These are phyloP conservation scores for Zygosaccharomyces pseudobailii DNA, from an alignment of 1,139 yeast species.

Conservation along the genomic window DNA sequence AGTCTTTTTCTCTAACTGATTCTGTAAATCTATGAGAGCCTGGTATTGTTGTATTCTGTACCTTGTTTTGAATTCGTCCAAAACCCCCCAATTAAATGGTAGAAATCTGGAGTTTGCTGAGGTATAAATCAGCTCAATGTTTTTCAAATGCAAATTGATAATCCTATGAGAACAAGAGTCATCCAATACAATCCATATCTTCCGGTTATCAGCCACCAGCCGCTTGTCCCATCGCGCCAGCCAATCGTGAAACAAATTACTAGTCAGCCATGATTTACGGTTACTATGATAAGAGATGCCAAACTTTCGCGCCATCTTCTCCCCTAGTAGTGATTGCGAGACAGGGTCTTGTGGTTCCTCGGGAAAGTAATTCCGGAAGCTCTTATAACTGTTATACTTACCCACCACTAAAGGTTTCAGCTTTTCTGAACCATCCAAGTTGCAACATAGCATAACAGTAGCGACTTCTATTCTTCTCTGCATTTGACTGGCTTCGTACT, in stretches of 20 bases:
- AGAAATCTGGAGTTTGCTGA: conserved; percentile 42
- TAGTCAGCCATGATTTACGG: conserved; percentile 60
- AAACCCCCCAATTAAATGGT: conserved; percentile 63
- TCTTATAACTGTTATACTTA: conserved; percentile 46
- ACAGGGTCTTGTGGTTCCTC: conserved; percentile 26
- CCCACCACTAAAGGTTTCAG: conserved; percentile 59
- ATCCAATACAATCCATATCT: conserved; percentile 52
- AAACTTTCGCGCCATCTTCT: conserved; percentile 48
- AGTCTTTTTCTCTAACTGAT: conserved; percentile 28
- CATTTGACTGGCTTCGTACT: conserved; percentile 46
- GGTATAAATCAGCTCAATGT: conserved; percentile 44
- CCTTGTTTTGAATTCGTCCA: conserved; percentile 56
- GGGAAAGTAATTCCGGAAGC: conserved; percentile 45
- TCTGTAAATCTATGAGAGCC: conserved; percentile 40
- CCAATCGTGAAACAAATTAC: conserved; percentile 62
- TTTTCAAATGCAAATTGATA: conserved; percentile 50
- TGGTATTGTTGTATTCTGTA: conserved; percentile 58
- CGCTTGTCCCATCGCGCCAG: conserved; percentile 56
- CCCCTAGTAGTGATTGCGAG: conserved; percentile 27
- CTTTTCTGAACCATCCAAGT: conserved; percentile 59
- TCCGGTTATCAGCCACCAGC: conserved; percentile 41
- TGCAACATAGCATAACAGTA: conserved; percentile 60
- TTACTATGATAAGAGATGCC: conserved; percentile 56
- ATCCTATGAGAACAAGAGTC: conserved; percentile 63
- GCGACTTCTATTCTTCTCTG: conserved; percentile 38